Evolutionary conservation across 305 asterid genomes (phyloP).

Genomic region (Nicotiana rustica): DNA sequence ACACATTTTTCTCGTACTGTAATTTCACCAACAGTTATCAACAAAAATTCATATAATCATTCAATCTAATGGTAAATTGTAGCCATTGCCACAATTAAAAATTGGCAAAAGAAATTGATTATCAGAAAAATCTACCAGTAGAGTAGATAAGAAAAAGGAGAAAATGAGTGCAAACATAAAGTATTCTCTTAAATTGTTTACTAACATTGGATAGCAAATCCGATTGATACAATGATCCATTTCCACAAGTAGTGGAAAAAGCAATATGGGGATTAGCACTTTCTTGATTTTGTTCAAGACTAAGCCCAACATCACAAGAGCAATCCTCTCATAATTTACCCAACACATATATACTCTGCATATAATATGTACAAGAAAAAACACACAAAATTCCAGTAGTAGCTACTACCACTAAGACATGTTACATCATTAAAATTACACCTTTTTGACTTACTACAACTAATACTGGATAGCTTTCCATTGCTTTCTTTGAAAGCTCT

Average conservation of each 20-base stretch:
- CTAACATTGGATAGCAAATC: neutral
- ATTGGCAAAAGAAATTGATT: too few relatives aligned
- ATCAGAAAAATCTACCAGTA: too few relatives aligned
- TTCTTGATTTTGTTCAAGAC: conserved; percentile 18
- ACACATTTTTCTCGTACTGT: too few relatives aligned
- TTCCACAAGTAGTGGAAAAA: neutral
- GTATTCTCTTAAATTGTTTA: neutral
- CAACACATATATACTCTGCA: conserved; percentile 19
- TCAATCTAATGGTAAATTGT: too few relatives aligned
- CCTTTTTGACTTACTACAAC: neutral
- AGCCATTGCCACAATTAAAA: too few relatives aligned
- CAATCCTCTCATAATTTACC: neutral
- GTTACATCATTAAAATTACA: conserved; percentile 3
- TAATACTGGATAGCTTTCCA: neutral
- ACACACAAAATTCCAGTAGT: too few relatives aligned
- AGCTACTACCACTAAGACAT: neutral
- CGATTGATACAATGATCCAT: conserved; percentile 26
- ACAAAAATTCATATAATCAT: too few relatives aligned
- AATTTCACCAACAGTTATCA: too few relatives aligned
- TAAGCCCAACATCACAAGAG: neutral
- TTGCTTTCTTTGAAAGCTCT: conserved; percentile 43
- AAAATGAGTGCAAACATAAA: neutral
- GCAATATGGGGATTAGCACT: conserved; percentile 6
- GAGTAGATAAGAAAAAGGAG: neutral
- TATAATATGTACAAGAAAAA: neutral